These are phyloP conservation scores for Linderniella brevidens DNA, from an alignment of 257 asterid species.

Conservation along the genomic window DNA sequence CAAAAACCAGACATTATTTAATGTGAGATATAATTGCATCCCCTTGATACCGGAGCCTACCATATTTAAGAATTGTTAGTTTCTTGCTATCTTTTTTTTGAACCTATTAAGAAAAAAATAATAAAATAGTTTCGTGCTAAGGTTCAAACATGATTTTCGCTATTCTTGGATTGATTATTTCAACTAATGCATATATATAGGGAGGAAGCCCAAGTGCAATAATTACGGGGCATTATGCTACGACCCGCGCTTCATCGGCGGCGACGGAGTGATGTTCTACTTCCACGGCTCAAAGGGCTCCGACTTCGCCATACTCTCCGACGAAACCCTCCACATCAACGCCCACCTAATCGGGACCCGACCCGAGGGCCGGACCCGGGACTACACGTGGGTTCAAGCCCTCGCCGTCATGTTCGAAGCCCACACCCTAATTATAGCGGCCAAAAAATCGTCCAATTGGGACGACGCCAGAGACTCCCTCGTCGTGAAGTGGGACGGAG, in stretches of 20 bases:
- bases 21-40: no score
- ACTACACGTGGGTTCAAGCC: conserved; percentile 59
- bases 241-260: conserved; percentile 63
- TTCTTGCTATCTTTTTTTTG: no score
- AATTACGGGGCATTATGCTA: conserved; percentile 50
- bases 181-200: conserved; percentile 14
- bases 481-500: conserved; percentile 19
- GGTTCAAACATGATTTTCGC: no score
- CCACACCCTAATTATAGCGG: conserved; percentile 30
- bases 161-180: no score
- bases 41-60: no score
- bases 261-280: conserved; percentile 52
- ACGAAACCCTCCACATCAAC: conserved; percentile 35
- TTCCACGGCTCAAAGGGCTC: conserved; percentile 37
- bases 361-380: conserved; percentile 33
- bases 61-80: no score
- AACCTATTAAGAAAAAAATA: no score
- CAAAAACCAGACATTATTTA: no score
- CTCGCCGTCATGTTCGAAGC: conserved; percentile 27
- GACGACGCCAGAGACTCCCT: conserved; percentile 26
- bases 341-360: conserved; percentile 55
- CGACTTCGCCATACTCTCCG: conserved; percentile 40
- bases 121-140: no score
- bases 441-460: conserved; percentile 32
- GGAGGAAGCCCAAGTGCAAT: conserved; percentile 34